These are phyloP conservation scores for Trichothecium roseum DNA, from an alignment of 2,329 filamentous ascomycete species.

Conservation along the genomic window DNA sequence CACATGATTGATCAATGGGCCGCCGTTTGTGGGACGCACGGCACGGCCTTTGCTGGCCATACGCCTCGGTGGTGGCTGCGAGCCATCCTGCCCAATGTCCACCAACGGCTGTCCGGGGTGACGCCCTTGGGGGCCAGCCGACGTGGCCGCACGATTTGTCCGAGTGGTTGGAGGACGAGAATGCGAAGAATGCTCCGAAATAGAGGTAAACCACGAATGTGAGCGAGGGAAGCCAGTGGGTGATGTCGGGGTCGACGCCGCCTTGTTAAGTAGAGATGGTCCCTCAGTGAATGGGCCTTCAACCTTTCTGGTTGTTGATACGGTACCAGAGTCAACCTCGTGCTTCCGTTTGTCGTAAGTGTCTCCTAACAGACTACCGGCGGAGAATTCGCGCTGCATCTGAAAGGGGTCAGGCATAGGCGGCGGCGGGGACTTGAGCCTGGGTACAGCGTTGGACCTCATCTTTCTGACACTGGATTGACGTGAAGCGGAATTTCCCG, in stretches of 20 bases:
- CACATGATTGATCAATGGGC: constrained; percentile 37
- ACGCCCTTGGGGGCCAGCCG: not conserved
- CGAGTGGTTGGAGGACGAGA: constrained; percentile 16
- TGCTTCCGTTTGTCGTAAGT: constrained; percentile 37
- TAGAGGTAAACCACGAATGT: constrained; percentile 25
- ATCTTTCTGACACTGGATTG: no score
- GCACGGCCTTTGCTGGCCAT: constrained; percentile 6
- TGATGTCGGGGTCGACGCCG: constrained; percentile 10
- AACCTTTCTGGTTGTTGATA: constrained; percentile 15
- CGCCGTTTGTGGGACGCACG: constrained; percentile 11
- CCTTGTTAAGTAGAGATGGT: constrained; percentile 43
- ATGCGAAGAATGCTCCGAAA: constrained; percentile 25
- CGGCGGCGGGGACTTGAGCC: constrained; percentile 3
- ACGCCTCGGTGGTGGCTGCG: constrained; percentile 14
- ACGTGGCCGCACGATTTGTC: no score
- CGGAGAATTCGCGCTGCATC: constrained; percentile 33
- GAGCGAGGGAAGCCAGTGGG: constrained; percentile 15
- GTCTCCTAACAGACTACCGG: constrained; percentile 40
- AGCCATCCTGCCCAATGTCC: constrained; percentile 4
- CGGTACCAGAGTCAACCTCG: constrained; percentile 2
- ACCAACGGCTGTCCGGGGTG: constrained; percentile 1
- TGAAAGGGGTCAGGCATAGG: not conserved
- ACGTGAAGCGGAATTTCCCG: no score
- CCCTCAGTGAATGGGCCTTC: constrained; percentile 42
- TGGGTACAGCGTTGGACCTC: not conserved